Percentiles rank a stretch among this genome's conserved stretches.
These are phyloP conservation scores for Ogataea hybrid DNA, from an alignment of 1,139 yeast genomes.

Conservation along the genomic window DNA sequence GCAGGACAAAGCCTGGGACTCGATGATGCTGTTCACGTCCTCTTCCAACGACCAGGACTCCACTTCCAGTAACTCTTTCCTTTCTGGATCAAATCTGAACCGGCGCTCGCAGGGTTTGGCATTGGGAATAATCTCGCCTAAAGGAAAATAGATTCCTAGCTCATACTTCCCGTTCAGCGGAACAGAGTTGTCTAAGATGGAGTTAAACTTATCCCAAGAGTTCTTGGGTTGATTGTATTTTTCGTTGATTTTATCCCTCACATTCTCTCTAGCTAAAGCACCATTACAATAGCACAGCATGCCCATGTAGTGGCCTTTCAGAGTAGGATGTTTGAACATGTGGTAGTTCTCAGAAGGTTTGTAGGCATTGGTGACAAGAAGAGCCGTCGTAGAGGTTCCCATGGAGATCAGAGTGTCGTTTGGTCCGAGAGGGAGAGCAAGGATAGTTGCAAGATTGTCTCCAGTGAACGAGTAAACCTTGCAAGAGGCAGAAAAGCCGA, in stretches of 20 bases:
- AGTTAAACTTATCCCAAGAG: slow-evolving; percentile 68
- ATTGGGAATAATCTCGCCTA: slow-evolving; percentile 88
- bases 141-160: slow-evolving; percentile 81
- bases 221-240: slow-evolving; percentile 36
- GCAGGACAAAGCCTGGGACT: slow-evolving; percentile 84
- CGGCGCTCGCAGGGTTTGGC: slow-evolving; percentile 59
- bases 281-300: slow-evolving; percentile 96
- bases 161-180: slow-evolving; percentile 38
- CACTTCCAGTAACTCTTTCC: slow-evolving; percentile 32
- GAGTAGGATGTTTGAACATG: slow-evolving; percentile 81
- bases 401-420: slow-evolving; percentile 79
- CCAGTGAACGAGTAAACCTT: slow-evolving; percentile 73
- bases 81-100: slow-evolving; percentile 36
- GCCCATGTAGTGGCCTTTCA: slow-evolving; percentile 79
- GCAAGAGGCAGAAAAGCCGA: slow-evolving; percentile 57
- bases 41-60: slow-evolving; percentile 42
- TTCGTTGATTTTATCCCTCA: slow-evolving; percentile 62
- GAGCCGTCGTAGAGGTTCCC: slow-evolving; percentile 88
- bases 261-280: slow-evolving; percentile 76
- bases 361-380: slow-evolving; percentile 75
- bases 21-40: slow-evolving; percentile 78
- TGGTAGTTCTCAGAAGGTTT: slow-evolving; percentile 82
- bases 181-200: slow-evolving; percentile 42
- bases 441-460: slow-evolving; percentile 85
- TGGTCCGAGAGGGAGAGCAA: slow-evolving; percentile 73